Evolutionary conservation across 495 filamentous ascomycete genomes (phyloP).

Genomic region (Symbiotaphrina buchneri): DNA sequence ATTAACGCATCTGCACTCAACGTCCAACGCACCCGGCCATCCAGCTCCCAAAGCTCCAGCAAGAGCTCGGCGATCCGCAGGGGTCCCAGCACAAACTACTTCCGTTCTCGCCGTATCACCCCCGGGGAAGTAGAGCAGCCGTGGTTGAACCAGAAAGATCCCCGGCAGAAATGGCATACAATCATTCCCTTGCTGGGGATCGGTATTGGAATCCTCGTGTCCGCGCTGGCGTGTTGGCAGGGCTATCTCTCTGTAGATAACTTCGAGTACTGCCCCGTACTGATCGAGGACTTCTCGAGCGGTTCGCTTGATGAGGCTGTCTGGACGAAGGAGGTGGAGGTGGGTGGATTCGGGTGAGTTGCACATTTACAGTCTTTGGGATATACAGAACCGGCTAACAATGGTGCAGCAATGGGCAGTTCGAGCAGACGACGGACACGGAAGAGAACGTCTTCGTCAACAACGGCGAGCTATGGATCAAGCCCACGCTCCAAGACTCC

Average conservation of each 20-base stretch:
- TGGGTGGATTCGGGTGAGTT: conserved; percentile 64
- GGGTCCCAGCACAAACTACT: too few species aligned
- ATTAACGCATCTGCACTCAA: too few species aligned
- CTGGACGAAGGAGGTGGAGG: conserved; percentile 60
- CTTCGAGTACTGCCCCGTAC: conserved; percentile 50
- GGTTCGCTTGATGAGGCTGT: conserved; percentile 35
- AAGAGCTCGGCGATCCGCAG: too few species aligned
- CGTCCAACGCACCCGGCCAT: too few species aligned
- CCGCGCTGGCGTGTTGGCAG: conserved; percentile 47
- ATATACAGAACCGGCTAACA: too few species aligned
- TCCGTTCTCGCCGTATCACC: conserved; percentile 49
- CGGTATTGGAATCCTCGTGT: conserved; percentile 35
- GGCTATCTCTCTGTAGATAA: conserved; percentile 43
- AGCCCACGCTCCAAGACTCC: conserved; percentile 51
- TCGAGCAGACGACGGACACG: conserved; percentile 45
- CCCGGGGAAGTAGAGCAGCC: conserved; percentile 48
- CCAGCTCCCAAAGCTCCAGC: too few species aligned
- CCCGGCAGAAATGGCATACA: conserved; percentile 66
- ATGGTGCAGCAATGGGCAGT: conserved; percentile 59
- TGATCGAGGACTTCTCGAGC: conserved; percentile 42
- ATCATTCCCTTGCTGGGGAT: conserved; percentile 54
- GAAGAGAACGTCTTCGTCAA: conserved; percentile 54
- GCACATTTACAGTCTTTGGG: too few species aligned
- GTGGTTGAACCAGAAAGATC: conserved; percentile 44
- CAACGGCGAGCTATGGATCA: conserved; percentile 46